Evolutionary conservation across 257 asterid genomes (phyloP), one percentile per base, ranked within the genome.

Genomic region (Solanum megistacrolobum): DNA sequence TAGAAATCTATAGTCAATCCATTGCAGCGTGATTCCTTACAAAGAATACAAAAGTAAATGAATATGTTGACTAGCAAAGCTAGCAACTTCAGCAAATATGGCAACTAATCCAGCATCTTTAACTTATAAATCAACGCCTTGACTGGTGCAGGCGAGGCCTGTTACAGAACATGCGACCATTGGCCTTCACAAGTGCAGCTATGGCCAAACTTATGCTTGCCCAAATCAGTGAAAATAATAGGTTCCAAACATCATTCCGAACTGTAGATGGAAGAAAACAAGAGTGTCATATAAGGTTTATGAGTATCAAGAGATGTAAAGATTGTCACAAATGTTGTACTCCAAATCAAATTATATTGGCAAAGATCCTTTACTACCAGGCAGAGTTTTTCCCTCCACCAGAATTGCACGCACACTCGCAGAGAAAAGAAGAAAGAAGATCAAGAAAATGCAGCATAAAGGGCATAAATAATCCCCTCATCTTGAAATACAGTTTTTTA

Each of bases 71-170:
- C 85, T 52, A 29, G 85, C 68, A 79, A 46, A 32, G 31, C 85
- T 48, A 43, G 85, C 39, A 81, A 48, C 27, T 81, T 38, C 41
- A 85, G 21, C 32, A 38, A 85, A 39, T n/a, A 85, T 66, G 66
- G 29, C 41, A 65, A 66, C 35, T 35, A 68, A 27, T 23, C 69
- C 75, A 83, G 85, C 66, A 34, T 18, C 21, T 29, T 46, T 14
- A 86, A 88, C 72, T 73, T 31, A 43, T 88, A 58, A 88, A 90
- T 96, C 92, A 94, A 87, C 68, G 91, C 62, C 95, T 89, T 83
- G 98, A 96, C 89, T 90, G 95, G 91, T 93, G 94, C 58, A 96
- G 93, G 55, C 98, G 99, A 68, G 99, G 99, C 27, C 98, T 94
- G 88, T 96, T 93, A 73, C 99, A 96, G 95, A 96, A 96, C 68